Evolutionary conservation across 345 rosid species (phyloP), one percentile per base, ranked within the genome.

Genomic region (Pistacia integerrima): DNA sequence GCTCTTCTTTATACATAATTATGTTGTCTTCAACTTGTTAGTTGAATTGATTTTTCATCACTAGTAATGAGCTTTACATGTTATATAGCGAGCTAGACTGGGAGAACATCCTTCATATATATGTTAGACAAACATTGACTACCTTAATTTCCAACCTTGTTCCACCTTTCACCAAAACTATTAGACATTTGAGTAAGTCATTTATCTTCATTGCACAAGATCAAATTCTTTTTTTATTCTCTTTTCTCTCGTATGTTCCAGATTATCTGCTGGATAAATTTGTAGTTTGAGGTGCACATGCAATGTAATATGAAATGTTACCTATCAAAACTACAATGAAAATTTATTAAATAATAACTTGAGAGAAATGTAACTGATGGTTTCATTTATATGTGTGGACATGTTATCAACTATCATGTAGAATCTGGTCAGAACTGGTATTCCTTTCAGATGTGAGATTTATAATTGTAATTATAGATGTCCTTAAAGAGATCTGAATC

Each of bases 401-500:
- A 17, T 35, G 6, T 35, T 33, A 48, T 63, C 28, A 55, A 6
- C 25, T 58, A 36, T 10, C n/a, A 11, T 64, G 36, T 13, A 20
- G 20, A 58, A 33, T 51, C 4, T 52, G 36, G 54, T 33, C 38
- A 36, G 11, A 54, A 54, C 17, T 67, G 22, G 11, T 58, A 28
- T 10, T 75, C 30, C 28, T 9, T 38, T 67, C 16, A 58, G 66
- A 57, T 68, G 61, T 68, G 68, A 20, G 1, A 46, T 69, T 18
- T 22, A 18, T 44, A 30, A 66, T 41, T 41, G 22, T 1, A 67
- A 7, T 38, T 25, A 25, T 16, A 20, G 30, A 60, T 14, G 16
- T 62, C n/a, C n/a, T 62, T 62, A 11, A 30, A 13, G 49, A 38
- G 64, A 74, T 64, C 44, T 11, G 13, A 44, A 41, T 74, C 60